Evolutionary conservation across 306 rosid species (phyloP), one percentile per base, ranked within the genome.

Genomic region (Prinsepia uniflora): DNA sequence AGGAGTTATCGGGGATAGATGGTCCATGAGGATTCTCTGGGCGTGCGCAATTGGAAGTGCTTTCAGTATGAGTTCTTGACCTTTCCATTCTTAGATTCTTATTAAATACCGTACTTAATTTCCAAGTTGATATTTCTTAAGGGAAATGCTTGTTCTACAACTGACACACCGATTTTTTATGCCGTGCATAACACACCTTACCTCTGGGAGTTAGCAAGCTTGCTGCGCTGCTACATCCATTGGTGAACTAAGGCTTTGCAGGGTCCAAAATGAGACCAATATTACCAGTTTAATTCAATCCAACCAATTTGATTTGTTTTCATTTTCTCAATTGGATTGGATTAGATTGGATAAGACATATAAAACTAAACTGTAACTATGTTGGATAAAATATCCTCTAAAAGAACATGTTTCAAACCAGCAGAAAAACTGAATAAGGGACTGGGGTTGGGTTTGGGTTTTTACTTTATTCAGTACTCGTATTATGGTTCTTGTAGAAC

Each of bases 11-110:
- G 45, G 59, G 20, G 85, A 82, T 66, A 78, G 75, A 79, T 82
- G 82, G 82, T 82, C 85, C 76, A 82, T 82, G 85, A 82, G 82
- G 76, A 39, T 74, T 78, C 82, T 82, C 22, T 82, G 85, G 85
- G 52, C 55, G 11, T 82, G 85, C 55, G 85, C 82, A 58, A 59
- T 82, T 53, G 85, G 85, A 43, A 81, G 82, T 74, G 85, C 78
- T 12, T 15, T 74, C 36, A 20, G 85, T 81, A 76, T 9, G 76
- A 53, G 17, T 65, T 36, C 61, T 22, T 45, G 10, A 76, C 57
- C 52, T 68, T 43, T 76, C 34, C 45, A 8, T 54, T 10, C 22
- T 34, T 50, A 6, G 43, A 10, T 36, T 68, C 56, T 65, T 57
- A 19, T 49, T 42, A 53, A 12, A 68, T 18, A 39, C 12, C 1